phyloP scores from a whole-genome alignment of 148 eudicot species.

The Fagopyrum homotropicum region DNA sequence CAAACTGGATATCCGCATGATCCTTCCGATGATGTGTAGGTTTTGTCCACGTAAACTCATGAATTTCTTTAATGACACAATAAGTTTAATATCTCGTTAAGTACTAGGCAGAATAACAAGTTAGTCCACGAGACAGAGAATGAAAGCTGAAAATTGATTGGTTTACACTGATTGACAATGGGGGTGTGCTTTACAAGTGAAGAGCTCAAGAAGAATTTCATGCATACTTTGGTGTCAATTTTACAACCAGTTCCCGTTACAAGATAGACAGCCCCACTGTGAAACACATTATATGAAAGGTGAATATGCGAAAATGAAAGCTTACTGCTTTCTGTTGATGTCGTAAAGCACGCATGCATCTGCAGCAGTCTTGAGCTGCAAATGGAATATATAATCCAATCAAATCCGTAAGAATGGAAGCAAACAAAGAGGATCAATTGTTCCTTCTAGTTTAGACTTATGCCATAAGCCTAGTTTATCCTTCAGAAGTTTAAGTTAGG shows the following conservation, averaged over 20 bases:
- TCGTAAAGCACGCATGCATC: conserved; percentile 81
- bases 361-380: conserved; percentile 91
- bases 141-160: too few species aligned
- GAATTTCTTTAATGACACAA: not conserved
- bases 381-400: conserved; percentile 3
- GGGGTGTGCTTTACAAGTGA: not conserved
- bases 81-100: not conserved
- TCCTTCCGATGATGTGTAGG: not conserved
- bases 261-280: not conserved
- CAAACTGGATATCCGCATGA: too few species aligned
- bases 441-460: not conserved
- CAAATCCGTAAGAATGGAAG: not conserved
- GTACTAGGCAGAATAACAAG: not conserved
- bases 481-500: too few species aligned
- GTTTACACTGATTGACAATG: too few species aligned
- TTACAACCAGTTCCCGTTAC: not conserved
- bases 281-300: not conserved
- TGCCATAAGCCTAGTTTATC: not conserved
- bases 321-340: conserved; percentile 65
- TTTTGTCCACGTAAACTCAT: not conserved
- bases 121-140: too few species aligned
- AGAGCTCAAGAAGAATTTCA: not conserved
- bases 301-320: not conserved
- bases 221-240: not conserved
- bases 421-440: not conserved